Base-by-base conservation (phyloP, 1,284 basidiomycete species). In the Tilletia horrida region DNA sequence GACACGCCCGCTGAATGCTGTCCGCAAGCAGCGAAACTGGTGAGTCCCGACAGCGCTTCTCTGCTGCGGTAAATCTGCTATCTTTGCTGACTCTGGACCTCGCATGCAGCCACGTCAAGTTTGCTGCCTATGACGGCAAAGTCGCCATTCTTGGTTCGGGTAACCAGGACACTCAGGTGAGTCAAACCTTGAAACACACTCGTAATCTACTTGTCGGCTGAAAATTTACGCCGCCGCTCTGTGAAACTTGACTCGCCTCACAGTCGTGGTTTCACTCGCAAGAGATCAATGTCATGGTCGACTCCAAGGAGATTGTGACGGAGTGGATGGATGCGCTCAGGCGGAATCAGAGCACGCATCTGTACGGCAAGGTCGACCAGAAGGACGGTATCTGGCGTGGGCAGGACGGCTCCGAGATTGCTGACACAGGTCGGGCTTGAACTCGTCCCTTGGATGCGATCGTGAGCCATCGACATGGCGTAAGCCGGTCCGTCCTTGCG, bases 241-340 rank as follows among this genome's bases (percentile, higher is more conserved):
- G 43, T 18, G 63, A n/a, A n/a, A n/a, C 76, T 75, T 75, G 64
- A 61, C 50, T 23, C 27, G 0, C 18, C 13, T 52, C 27, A n/a
- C 89, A 90, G 78, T 87, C 86, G 18, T 90, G 89, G 88, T 91
- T 87, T 84, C 90, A 91, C 81, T 88, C 87, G 48, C 88, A 90
- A 73, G 90, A 91, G 78, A 86, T 88, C 75, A 91, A 91, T 78
- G 84, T 90, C 67, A 87, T 91, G 86, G 84, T 91, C 62, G 90
- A 91, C 79, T 87, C 84, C 25, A 77, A 84, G 40, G 83, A 85
- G 67, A 84, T 90, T 64, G 87, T 88, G 50, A 74, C 79, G 45
- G 88, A 89, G 71, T 89, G 89, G 87, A 85, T 87, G 81, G 85
- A 86, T 59, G 86, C 86, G 1, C 84, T 91, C 21, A 77, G 86